These are phyloP conservation scores for Fusarium camptoceras DNA, from an alignment of 2,329 filamentous ascomycete species.

Conservation along the genomic window DNA sequence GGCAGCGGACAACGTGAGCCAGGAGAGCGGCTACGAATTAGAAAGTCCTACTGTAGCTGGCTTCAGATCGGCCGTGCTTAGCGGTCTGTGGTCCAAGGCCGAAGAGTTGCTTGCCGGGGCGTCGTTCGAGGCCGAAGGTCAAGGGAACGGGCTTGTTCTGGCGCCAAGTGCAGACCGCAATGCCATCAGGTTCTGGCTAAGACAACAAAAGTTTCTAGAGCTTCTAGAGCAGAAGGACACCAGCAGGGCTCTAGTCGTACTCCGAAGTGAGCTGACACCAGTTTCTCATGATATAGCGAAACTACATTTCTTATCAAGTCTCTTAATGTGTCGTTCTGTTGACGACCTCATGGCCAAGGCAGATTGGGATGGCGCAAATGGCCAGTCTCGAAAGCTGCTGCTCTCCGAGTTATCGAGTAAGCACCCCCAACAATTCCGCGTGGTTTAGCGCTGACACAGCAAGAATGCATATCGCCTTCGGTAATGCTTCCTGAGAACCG, in stretches of 20 bases:
- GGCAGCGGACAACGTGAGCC: constrained; percentile 79
- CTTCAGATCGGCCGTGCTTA: constrained; percentile 83
- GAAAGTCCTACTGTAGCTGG: constrained; percentile 88
- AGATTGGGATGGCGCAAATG: constrained; percentile 85
- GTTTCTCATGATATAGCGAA: constrained; percentile 81
- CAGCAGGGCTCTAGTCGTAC: constrained; percentile 79
- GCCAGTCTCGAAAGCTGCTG: constrained; percentile 77
- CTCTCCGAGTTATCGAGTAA: constrained; percentile 87
- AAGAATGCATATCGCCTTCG: constrained; percentile 93
- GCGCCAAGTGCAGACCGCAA: constrained; percentile 79
- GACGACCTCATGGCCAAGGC: constrained; percentile 82
- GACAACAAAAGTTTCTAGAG: constrained; percentile 96
- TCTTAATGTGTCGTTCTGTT: constrained; percentile 87
- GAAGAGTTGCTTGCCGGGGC: constrained; percentile 80
- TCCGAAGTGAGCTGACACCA: constrained; percentile 88
- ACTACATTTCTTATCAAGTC: constrained; percentile 84
- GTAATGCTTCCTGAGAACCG: constrained; percentile 97
- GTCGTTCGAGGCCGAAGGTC: constrained; percentile 50
- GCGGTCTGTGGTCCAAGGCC: constrained; percentile 86
- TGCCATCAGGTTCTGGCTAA: constrained; percentile 86
- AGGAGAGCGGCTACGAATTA: constrained; percentile 87
- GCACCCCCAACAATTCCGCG: constrained; percentile 44
- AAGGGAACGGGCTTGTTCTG: constrained; percentile 75
- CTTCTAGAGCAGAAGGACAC: constrained; percentile 82
- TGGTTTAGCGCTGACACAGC: constrained; percentile 9